Conservation (phyloP, 2,329 filamentous ascomycete species). For the Microdochium nivale region DNA sequence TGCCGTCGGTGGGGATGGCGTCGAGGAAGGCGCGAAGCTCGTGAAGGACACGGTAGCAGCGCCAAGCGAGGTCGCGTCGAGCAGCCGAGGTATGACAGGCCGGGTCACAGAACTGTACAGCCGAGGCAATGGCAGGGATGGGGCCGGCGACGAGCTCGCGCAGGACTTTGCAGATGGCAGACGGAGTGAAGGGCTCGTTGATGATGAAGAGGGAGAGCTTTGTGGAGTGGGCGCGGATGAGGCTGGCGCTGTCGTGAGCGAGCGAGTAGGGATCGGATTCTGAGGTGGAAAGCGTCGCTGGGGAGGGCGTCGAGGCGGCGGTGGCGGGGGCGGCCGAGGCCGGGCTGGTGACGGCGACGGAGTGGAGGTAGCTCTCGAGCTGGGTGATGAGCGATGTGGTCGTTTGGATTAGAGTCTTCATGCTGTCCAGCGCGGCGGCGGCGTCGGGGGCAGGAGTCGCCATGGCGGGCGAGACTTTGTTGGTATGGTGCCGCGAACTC, state of each 20-base stretch:
- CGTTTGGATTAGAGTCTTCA: slow-evolving; percentile 28
- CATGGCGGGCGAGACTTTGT: background rate
- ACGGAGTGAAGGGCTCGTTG: slow-evolving; percentile 77
- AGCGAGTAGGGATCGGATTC: slow-evolving; percentile 55
- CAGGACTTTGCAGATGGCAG: slow-evolving; percentile 63
- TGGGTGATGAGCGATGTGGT: slow-evolving; percentile 29
- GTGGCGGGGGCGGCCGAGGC: slow-evolving; percentile 9
- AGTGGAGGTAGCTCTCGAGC: slow-evolving; percentile 31
- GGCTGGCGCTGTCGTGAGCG: slow-evolving; percentile 60
- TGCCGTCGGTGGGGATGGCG: slow-evolving; percentile 51
- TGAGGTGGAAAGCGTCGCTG: slow-evolving; percentile 7
- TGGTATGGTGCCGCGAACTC: no score
- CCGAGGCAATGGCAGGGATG: slow-evolving; percentile 66
- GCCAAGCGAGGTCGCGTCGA: slow-evolving; percentile 52
- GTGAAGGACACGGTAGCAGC: slow-evolving; percentile 49
- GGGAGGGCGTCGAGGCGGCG: slow-evolving; percentile 5
- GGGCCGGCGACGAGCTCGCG: slow-evolving; percentile 63
- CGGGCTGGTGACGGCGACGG: slow-evolving; percentile 23
- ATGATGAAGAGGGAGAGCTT: slow-evolving; percentile 82
- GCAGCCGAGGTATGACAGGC: slow-evolving; percentile 55
- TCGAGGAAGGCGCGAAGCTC: slow-evolving; percentile 54
- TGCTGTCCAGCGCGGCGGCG: slow-evolving; percentile 21
- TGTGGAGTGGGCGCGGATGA: slow-evolving; percentile 76
- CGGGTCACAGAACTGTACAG: slow-evolving; percentile 56
- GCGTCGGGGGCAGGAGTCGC: background rate